Conservation (phyloP, 164 flowering plant genomes). For the Umbellularia californica region DNA sequence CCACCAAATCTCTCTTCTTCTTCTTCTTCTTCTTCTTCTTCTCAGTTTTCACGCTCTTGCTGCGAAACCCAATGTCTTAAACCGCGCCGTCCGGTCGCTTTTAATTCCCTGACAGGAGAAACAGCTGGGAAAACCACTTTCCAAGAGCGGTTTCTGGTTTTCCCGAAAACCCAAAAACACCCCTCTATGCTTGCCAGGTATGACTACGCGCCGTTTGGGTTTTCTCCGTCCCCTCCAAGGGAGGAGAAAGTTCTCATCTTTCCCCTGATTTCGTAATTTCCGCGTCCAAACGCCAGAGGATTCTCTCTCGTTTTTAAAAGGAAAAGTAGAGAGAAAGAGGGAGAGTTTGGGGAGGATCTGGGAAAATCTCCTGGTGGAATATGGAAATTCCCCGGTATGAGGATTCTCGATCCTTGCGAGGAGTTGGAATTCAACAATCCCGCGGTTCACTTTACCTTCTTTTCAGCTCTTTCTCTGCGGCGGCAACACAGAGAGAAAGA, state of each 20-base stretch:
- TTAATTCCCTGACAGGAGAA: conserved; percentile 2
- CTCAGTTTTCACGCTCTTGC: too few relatives aligned
- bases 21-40: neutral
- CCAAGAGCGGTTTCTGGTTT: neutral
- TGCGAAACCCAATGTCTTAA: neutral
- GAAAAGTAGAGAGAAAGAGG: neutral
- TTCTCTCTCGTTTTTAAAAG: neutral
- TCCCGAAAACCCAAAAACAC: neutral
- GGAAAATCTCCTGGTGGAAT: conserved; percentile 3
- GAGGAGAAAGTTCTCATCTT: neutral
- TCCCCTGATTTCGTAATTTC: neutral
- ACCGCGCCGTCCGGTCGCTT: conserved; percentile 3
- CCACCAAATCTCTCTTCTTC: neutral
- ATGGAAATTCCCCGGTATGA: neutral
- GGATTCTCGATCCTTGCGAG: conserved; percentile 1
- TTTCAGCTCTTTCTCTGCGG: conserved; percentile 11
- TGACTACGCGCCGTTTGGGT: neutral
- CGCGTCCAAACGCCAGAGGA: conserved; percentile 8
- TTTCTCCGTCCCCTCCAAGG: neutral
- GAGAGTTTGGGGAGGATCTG: conserved; percentile 6
- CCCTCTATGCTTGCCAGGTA: too few relatives aligned
- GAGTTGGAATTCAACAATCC: conserved; percentile 18
- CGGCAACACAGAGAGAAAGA: too few relatives aligned
- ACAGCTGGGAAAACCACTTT: conserved; percentile 2
- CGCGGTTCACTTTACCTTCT: conserved; percentile 16